Base-by-base conservation (phyloP, 257 asterid species). In the Scutellaria barbata region DNA sequence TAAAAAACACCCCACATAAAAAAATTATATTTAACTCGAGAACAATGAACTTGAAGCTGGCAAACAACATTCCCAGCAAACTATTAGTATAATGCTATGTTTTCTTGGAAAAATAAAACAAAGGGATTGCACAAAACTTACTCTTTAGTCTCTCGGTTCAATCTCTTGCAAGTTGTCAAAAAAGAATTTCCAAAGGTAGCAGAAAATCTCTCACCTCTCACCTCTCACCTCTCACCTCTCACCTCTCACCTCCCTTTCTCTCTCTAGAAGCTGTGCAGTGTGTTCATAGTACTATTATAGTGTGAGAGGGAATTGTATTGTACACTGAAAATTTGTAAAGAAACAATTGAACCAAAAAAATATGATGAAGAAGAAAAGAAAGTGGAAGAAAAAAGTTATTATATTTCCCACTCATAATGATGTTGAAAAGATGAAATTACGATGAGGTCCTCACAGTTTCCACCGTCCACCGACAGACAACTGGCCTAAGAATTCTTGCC, bases 21-120 rank as follows among this genome's bases (percentile, higher is more conserved):
- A 20, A 33, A 57, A 30, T 40, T 14, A 6, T 37, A 30, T 17
- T 12, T 37, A 30, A 43, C 12, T 10, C 13, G 39, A 40, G 22
- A 22, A 18, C 8, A 25, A 58, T 10, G 30, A 35, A 20, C 16
- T 47, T 39, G 54, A 5, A 42, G 81, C 79, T 52, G 71, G 81
- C 73, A 76, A 70, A 56, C 74, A 79, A 71, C 64, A 65, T 61
- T 62, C 79, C 74, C 74, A 74, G 64, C 60, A 9, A 68, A 25
- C 67, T 40, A 41, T 13, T 51, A n/a, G 56, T 25, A 12, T 22
- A 54, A 25, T 52, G 56, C 40, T 18, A 30, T 74, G 73, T 51
- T 74, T 74, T 74, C 82, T 79, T 45, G 83, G 69, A 42, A 63
- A 68, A 41, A 66, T 63, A 77, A 81, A 80, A 74, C 77, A 74